phyloP scores from a whole-genome alignment of 2,329 filamentous ascomycete genomes.

The Orbilia javanica region DNA sequence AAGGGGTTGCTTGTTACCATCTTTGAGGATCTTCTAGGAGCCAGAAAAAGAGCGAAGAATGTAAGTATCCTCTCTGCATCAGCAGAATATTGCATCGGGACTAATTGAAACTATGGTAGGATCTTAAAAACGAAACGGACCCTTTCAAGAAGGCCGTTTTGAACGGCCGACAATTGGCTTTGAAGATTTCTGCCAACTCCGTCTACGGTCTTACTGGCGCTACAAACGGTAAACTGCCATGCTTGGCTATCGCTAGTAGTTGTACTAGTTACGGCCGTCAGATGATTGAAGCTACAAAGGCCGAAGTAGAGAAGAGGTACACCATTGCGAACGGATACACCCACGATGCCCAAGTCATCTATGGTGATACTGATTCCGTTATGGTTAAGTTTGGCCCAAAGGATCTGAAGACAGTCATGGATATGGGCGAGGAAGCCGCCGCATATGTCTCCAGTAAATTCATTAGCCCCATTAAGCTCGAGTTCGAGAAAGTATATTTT shows the following conservation, averaged over 20 bases:
- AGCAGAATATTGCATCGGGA: not conserved
- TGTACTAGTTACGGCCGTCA: constrained; percentile 97
- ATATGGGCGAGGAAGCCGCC: constrained; percentile 91
- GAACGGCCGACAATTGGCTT: constrained; percentile 93
- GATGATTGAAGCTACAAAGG: constrained; percentile 98
- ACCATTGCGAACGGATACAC: constrained; percentile 93
- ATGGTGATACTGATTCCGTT: constrained; percentile 98
- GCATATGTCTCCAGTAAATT: constrained; percentile 91
- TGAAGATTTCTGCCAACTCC: constrained; percentile 97
- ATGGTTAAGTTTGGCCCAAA: constrained; percentile 98
- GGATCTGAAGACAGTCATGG: constrained; percentile 90
- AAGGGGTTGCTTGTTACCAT: constrained; percentile 95
- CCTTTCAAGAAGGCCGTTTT: constrained; percentile 97
- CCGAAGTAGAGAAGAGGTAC: constrained; percentile 91
- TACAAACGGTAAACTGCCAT: constrained; percentile 94
- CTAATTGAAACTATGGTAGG: constrained; percentile 39
- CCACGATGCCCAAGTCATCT: constrained; percentile 96
- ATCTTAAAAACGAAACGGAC: constrained; percentile 87
- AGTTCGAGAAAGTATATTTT: constrained; percentile 99
- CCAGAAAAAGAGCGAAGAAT: constrained; percentile 82
- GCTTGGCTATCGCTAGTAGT: constrained; percentile 93
- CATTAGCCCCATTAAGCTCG: constrained; percentile 95
- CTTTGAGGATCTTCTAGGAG: constrained; percentile 89
- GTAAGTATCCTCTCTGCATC: constrained; percentile 8
- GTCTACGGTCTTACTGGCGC: constrained; percentile 98